These are phyloP conservation scores for Uromyces viciae-fabae DNA, from an alignment of 1,284 basidiomycete species.

Conservation along the genomic window DNA sequence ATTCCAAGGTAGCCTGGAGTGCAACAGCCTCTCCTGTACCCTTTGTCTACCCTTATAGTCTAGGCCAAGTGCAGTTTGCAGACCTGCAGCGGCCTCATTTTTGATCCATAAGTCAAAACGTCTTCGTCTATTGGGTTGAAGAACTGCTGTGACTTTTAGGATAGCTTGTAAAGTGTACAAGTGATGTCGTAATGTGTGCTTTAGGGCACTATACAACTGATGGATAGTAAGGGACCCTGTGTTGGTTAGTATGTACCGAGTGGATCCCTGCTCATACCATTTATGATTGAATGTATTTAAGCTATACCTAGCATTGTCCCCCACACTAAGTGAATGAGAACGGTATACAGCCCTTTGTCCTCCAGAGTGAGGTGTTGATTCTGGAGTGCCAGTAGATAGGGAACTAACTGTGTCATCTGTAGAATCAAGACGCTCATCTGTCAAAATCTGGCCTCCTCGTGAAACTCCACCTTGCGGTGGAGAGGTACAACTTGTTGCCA, in stretches of 20 bases:
- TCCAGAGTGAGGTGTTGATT: no score
- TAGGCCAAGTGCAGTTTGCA: background rate
- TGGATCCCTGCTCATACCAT: no score
- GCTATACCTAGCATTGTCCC: no score
- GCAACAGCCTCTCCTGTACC: background rate
- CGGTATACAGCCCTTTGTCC: no score
- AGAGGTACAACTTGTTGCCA: no score
- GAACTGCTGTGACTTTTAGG: background rate
- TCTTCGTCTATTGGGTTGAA: background rate
- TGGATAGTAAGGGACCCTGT: background rate
- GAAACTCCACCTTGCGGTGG: no score
- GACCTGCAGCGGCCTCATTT: background rate
- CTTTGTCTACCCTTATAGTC: background rate
- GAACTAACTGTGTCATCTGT: no score
- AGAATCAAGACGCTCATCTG: no score
- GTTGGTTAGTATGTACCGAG: background rate
- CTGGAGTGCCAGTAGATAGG: no score
- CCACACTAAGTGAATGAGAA: no score
- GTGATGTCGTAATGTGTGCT: background rate
- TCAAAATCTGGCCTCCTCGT: no score
- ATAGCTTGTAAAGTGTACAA: background rate
- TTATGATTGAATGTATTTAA: no score
- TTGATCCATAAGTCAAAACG: conserved; percentile 18
- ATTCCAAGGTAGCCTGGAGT: background rate
- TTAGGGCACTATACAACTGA: background rate